These are phyloP conservation scores for Fusarium aywerte DNA, from an alignment of 2,329 filamentous ascomycete species.

Conservation along the genomic window DNA sequence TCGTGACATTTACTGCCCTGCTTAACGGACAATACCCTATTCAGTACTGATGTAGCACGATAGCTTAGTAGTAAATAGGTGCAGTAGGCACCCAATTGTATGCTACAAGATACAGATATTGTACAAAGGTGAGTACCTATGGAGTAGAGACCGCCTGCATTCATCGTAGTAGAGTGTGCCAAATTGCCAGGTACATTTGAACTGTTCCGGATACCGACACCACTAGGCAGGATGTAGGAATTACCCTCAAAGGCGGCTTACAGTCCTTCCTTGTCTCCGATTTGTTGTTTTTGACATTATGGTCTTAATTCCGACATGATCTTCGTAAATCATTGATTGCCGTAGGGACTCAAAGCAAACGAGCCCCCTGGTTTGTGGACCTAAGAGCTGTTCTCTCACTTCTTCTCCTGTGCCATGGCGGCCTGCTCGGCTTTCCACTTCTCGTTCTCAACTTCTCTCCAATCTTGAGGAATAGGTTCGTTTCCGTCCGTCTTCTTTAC, in stretches of 20 bases:
- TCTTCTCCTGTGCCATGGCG: constrained; percentile 43
- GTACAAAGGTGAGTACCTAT: background rate
- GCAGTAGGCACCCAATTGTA: background rate
- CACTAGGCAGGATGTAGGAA: background rate
- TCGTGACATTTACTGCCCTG: background rate
- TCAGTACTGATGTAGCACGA: background rate
- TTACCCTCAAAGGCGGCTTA: background rate
- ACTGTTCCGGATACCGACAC: background rate
- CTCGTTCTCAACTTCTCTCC: constrained; percentile 73
- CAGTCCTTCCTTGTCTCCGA: background rate
- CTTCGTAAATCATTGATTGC: constrained; percentile 3
- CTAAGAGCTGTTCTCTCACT: constrained; percentile 21
- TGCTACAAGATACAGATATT: background rate
- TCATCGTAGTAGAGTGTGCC: background rate
- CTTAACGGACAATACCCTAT: background rate
- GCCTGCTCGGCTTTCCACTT: constrained; percentile 58
- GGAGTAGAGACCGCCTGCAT: background rate
- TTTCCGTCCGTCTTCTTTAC: constrained; percentile 75
- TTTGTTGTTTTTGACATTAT: background rate
- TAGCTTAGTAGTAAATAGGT: background rate
- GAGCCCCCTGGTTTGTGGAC: background rate
- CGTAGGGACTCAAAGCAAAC: background rate
- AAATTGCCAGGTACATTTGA: background rate
- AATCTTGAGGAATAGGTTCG: constrained; percentile 69
- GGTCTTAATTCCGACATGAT: background rate